Evolutionary conservation across 2,329 filamentous ascomycete species (phyloP).

Genomic region (Paradendryphiella salina): DNA sequence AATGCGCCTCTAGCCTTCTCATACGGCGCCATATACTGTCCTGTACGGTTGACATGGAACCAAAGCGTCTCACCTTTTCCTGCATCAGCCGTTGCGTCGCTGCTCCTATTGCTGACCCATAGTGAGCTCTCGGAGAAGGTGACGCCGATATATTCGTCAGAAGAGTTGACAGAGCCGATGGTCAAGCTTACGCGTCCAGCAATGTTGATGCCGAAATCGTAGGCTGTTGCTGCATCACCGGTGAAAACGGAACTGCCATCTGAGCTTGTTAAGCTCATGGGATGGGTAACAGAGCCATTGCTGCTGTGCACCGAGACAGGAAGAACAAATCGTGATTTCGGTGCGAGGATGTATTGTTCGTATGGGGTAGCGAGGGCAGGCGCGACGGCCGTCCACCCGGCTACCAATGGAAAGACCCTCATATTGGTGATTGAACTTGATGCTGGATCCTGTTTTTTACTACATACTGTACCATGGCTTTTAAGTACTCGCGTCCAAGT

Average conservation of each 20-base stretch:
- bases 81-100: slow-evolving; percentile 53
- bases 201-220: slow-evolving; percentile 51
- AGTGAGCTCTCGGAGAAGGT: slow-evolving; percentile 50
- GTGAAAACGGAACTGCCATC: slow-evolving; percentile 42
- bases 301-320: slow-evolving; percentile 44
- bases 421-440: background rate
- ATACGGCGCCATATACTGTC: slow-evolving; percentile 49
- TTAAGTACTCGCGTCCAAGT: background rate
- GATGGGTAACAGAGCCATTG: slow-evolving; percentile 46
- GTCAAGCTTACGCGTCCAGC: slow-evolving; percentile 47
- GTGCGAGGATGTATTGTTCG: slow-evolving; percentile 49
- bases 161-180: slow-evolving; percentile 40
- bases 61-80: slow-evolving; percentile 55
- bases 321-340: slow-evolving; percentile 40
- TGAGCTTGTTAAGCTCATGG: slow-evolving; percentile 37
- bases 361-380: slow-evolving; percentile 29
- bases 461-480: background rate
- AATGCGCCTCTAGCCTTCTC: slow-evolving; percentile 53
- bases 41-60: slow-evolving; percentile 49
- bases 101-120: slow-evolving; percentile 54
- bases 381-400: background rate
- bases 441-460: too few relatives aligned
- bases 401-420: background rate
- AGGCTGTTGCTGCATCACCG: slow-evolving; percentile 46
- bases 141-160: slow-evolving; percentile 49